Evolutionary conservation across 305 asterid genomes (phyloP).

Genomic region (Salvia sclarea): DNA sequence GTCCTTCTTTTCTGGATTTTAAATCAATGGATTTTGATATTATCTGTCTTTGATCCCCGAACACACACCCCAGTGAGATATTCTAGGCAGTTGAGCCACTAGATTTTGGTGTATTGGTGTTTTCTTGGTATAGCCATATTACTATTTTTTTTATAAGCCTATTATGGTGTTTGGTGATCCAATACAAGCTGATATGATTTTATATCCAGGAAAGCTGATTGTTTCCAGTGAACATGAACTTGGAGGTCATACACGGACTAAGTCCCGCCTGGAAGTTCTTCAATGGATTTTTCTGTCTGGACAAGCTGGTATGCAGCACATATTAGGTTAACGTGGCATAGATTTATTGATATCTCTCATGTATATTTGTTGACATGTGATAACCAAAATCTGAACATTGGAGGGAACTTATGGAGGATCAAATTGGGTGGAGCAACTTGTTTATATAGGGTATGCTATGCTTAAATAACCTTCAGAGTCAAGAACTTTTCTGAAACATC

Average conservation of each 20-base stretch:
- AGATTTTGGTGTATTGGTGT: background rate
- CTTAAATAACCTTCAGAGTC: no score
- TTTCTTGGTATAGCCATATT: background rate
- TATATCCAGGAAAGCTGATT: constrained; percentile 45
- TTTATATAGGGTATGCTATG: background rate
- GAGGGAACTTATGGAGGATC: background rate
- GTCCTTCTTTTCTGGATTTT: background rate
- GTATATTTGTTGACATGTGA: background rate
- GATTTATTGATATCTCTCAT: background rate
- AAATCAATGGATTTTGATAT: background rate
- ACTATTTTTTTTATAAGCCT: background rate
- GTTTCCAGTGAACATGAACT: constrained; percentile 39
- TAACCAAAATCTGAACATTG: background rate
- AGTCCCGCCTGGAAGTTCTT: constrained; percentile 36
- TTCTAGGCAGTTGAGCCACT: background rate
- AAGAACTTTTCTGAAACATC: no score
- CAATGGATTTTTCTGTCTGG: constrained; percentile 68
- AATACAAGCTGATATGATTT: constrained; percentile 12
- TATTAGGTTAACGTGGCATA: constrained; percentile 3
- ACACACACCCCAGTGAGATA: background rate
- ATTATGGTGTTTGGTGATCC: background rate
- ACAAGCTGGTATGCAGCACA: constrained; percentile 56
- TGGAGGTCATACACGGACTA: constrained; percentile 50
- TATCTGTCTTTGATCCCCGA: background rate
- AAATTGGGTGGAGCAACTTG: background rate